phyloP scores from a whole-genome alignment of 495 filamentous ascomycete species.

The Talaromyces adpressus region DNA sequence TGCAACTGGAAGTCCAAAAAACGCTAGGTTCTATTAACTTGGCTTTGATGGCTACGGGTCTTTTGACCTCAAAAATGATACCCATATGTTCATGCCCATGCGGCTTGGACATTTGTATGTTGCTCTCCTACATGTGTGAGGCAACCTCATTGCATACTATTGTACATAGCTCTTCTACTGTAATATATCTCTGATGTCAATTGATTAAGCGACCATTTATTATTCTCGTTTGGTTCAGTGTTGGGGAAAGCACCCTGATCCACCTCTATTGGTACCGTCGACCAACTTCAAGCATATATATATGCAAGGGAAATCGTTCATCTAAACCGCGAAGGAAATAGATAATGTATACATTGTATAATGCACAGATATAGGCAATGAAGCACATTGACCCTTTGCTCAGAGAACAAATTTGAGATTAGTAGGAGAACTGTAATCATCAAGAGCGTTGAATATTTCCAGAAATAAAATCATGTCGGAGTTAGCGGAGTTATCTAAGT shows the following conservation, averaged over 20 bases:
- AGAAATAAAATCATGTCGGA: background rate
- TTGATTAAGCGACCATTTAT: no score
- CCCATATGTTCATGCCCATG: background rate
- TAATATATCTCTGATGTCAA: background rate
- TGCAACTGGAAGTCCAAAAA: background rate
- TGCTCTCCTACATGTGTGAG: background rate
- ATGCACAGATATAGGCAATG: no score
- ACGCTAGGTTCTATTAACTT: background rate
- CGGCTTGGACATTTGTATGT: background rate
- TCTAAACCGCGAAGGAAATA: no score
- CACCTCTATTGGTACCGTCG: no score
- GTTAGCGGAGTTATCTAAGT: background rate
- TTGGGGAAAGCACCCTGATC: no score
- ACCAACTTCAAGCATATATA: no score
- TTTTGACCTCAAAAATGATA: constrained; percentile 1
- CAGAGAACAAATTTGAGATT: no score
- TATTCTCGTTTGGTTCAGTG: no score
- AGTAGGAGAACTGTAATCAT: no score
- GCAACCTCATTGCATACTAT: background rate
- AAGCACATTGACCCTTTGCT: no score
- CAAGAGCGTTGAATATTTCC: background rate
- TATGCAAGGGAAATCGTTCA: no score
- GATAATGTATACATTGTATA: no score
- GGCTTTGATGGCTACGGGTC: background rate
- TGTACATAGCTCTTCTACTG: background rate